Conservation (phyloP, 768 basidiomycete species). For the Russula lepida region DNA sequence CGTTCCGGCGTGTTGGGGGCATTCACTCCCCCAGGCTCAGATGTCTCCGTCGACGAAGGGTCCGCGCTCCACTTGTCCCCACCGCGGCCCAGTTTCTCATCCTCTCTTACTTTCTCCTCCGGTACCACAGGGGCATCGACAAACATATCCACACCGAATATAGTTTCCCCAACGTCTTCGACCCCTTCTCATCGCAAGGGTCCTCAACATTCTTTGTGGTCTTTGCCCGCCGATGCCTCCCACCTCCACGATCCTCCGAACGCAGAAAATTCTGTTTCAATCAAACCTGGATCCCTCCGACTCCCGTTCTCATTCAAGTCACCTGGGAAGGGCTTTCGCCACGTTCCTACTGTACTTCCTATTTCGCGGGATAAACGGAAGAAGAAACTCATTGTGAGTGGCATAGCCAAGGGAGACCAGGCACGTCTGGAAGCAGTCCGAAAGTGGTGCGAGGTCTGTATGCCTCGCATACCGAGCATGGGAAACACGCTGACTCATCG, state of each 20-base stretch:
- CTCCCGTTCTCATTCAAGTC: constrained; percentile 28
- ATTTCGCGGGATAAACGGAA: constrained; percentile 45
- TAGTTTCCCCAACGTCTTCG: constrained; percentile 29
- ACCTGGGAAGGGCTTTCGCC: constrained; percentile 16
- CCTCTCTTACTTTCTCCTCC: constrained; percentile 20
- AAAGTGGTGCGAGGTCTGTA: constrained; percentile 66
- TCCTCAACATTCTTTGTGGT: constrained; percentile 33
- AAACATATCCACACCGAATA: constrained; percentile 23
- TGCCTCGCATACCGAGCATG: constrained; percentile 9
- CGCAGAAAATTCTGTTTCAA: constrained; percentile 19
- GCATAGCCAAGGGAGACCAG: constrained; percentile 51
- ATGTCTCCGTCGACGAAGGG: constrained; percentile 24
- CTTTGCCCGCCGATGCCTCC: constrained; percentile 33
- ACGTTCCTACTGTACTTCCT: constrained; percentile 22
- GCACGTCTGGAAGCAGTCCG: constrained; percentile 59
- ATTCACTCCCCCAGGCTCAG: constrained; percentile 38
- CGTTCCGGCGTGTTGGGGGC: constrained; percentile 54
- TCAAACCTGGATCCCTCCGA: constrained; percentile 27
- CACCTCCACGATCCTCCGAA: constrained; percentile 34
- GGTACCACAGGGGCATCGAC: constrained; percentile 20
- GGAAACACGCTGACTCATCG: constrained; percentile 14
- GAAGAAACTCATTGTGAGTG: constrained; percentile 56
- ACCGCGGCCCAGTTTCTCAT: constrained; percentile 23
- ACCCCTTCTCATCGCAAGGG: constrained; percentile 31
- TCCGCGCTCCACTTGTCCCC: constrained; percentile 29